Percentiles rank a stretch among this genome's conserved stretches.
Evolutionary conservation across 169 alveolate genomes (phyloP).

Genomic region (Eimeria acervulina): DNA sequence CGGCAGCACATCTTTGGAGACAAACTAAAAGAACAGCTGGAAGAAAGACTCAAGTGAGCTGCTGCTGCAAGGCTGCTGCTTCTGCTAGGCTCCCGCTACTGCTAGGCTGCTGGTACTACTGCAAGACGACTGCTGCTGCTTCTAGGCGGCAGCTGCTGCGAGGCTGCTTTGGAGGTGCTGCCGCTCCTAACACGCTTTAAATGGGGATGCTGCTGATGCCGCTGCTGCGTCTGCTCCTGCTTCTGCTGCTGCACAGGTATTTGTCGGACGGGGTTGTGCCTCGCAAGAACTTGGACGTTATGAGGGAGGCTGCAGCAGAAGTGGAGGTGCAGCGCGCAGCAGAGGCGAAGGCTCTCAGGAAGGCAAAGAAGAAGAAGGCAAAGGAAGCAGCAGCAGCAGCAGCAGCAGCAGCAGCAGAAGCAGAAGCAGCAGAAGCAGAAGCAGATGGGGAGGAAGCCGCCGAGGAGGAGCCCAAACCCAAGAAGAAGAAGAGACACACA

Average conservation of each 20-base stretch:
- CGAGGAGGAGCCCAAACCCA: slow-evolving; percentile 38
- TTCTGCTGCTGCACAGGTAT: slow-evolving; percentile 80
- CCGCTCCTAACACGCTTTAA: neutral
- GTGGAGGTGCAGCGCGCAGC: slow-evolving; percentile 52
- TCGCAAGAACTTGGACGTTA: slow-evolving; percentile 91
- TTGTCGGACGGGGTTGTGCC: slow-evolving; percentile 91
- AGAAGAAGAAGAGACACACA: slow-evolving; percentile 38
- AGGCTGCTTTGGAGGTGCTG: no score
- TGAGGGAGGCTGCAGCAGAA: slow-evolving; percentile 89
- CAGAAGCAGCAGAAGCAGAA: neutral
- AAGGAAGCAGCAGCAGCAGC: slow-evolving; percentile 19
- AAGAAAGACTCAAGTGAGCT: slow-evolving; percentile 94
- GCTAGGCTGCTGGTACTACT: neutral
- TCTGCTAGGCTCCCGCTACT: no score
- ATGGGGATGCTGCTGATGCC: neutral
- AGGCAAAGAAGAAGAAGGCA: slow-evolving; percentile 13
- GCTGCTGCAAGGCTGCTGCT: neutral
- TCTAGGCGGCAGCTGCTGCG: neutral
- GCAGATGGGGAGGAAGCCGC: neutral
- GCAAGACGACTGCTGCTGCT: neutral
- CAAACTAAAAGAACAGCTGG: slow-evolving; percentile 95
- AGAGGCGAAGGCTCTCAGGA: slow-evolving; percentile 35
- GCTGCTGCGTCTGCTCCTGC: no score
- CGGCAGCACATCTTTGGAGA: slow-evolving; percentile 95
- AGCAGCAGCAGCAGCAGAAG: slow-evolving; percentile 41